These are phyloP conservation scores for Globisporangium heterothallicum DNA, from an alignment of 352 stramenopile species.

Conservation along the genomic window DNA sequence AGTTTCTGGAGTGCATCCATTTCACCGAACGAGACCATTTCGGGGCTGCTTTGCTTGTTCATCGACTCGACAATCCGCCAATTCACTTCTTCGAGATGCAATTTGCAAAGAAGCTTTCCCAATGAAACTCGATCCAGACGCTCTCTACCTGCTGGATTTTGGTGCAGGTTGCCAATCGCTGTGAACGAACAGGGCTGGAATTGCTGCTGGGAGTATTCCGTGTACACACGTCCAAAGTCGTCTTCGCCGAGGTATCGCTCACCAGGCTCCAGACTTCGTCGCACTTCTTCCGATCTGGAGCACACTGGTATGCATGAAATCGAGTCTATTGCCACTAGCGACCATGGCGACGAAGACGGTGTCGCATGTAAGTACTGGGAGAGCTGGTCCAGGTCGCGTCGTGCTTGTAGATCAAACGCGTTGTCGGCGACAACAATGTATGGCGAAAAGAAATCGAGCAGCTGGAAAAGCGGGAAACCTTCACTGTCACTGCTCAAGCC, in stretches of 20 bases:
- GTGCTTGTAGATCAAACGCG: slow-evolving; percentile 24
- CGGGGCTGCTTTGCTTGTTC: slow-evolving; percentile 29
- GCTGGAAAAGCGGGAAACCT: slow-evolving; percentile 24
- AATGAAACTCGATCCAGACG: not conserved
- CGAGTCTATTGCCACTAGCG: slow-evolving; percentile 56
- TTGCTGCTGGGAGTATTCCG: slow-evolving; percentile 14
- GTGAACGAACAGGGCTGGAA: slow-evolving; percentile 29
- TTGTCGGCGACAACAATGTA: slow-evolving; percentile 36
- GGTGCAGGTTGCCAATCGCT: slow-evolving; percentile 8
- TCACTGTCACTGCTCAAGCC: slow-evolving; percentile 2
- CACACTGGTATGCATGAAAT: slow-evolving; percentile 43
- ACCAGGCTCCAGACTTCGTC: slow-evolving; percentile 29
- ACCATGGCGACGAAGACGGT: slow-evolving; percentile 33
- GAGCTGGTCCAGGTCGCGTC: slow-evolving; percentile 29
- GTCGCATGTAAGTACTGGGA: slow-evolving; percentile 29
- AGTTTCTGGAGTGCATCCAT: slow-evolving; percentile 41
- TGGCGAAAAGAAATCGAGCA: slow-evolving; percentile 38
- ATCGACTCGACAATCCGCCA: slow-evolving; percentile 39
- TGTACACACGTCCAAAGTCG: slow-evolving; percentile 33
- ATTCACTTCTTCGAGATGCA: slow-evolving; percentile 44
- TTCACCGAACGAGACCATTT: slow-evolving; percentile 43
- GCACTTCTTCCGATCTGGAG: slow-evolving; percentile 28
- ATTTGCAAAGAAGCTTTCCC: slow-evolving; percentile 16
- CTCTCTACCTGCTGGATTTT: not conserved
- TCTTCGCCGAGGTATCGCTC: slow-evolving; percentile 31